These are phyloP conservation scores for Calonectria pseudoreteaudii DNA, from an alignment of 2,329 filamentous ascomycete genomes.

Conservation along the genomic window DNA sequence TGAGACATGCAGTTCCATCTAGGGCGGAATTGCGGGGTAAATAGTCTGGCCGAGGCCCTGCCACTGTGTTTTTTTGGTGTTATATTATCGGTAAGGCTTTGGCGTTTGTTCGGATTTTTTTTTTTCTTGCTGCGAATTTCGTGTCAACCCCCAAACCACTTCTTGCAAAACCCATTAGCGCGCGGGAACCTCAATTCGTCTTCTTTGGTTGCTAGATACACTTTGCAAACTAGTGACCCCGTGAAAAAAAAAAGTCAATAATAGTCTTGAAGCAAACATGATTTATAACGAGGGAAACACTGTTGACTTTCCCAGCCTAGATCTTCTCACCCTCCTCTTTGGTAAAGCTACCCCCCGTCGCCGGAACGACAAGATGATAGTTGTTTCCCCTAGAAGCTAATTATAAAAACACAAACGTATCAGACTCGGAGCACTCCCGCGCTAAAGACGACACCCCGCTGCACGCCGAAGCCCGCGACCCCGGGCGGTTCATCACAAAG, in stretches of 20 bases:
- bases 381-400: not conserved
- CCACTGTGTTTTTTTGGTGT: not conserved
- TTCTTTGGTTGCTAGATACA: not conserved
- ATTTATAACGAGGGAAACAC: conserved; percentile 51
- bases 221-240: not conserved
- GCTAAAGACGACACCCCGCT: conserved; percentile 62
- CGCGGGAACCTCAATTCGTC: not conserved
- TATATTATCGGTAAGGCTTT: not conserved
- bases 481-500: conserved; percentile 66
- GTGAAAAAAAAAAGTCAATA: not conserved
- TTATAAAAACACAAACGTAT: not conserved
- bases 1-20: not conserved
- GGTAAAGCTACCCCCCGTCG: conserved; percentile 44
- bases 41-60: not conserved
- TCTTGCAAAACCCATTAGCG: not conserved
- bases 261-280: conserved; percentile 30
- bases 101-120: too few relatives aligned
- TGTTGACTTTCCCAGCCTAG: conserved; percentile 52
- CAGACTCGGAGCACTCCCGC: conserved; percentile 50
- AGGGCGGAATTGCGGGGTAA: conserved; percentile 19
- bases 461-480: conserved; percentile 68
- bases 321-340: conserved; percentile 58
- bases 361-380: not conserved
- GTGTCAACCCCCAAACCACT: not conserved
- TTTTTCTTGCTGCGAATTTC: not conserved